phyloP scores from a whole-genome alignment of 345 rosid genomes.

The Erucastrum elatum region DNA sequence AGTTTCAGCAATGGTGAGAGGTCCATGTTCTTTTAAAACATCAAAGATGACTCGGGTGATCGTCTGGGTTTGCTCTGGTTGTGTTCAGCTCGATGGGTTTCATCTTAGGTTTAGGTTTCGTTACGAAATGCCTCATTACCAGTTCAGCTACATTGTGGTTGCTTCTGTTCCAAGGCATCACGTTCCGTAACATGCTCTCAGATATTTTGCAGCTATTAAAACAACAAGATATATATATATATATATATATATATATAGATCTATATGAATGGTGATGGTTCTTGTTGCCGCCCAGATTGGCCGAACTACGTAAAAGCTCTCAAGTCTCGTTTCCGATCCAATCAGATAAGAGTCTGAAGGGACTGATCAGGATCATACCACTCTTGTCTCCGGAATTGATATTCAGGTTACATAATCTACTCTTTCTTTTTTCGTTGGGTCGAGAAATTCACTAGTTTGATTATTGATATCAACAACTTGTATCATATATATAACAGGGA shows the following conservation, averaged over 20 bases:
- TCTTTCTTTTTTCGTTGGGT: not conserved
- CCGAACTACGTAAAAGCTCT: too few relatives aligned
- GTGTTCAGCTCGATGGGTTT: conserved; percentile 78
- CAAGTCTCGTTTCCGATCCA: too few relatives aligned
- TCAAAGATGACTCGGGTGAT: conserved; percentile 76
- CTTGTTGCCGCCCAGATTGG: too few relatives aligned
- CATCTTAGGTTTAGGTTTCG: conserved; percentile 77
- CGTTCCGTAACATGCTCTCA: conserved; percentile 34
- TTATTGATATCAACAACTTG: not conserved
- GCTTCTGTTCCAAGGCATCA: conserved; percentile 32
- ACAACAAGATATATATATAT: too few relatives aligned
- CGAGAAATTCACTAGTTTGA: not conserved
- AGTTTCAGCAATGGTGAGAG: conserved; percentile 74
- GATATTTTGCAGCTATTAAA: conserved; percentile 12
- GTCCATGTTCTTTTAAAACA: conserved; percentile 80
- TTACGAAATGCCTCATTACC: conserved; percentile 53
- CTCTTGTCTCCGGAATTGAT: not conserved
- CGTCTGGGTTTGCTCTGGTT: conserved; percentile 79
- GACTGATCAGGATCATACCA: not conserved
- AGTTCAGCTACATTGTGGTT: conserved; percentile 42
- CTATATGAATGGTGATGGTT: not conserved
- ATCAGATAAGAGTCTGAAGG: not conserved
- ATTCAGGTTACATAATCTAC: not conserved
- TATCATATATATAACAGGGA: not conserved
- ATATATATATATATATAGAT: too few relatives aligned